A percentile compares a stretch with the other conserved stretches of the same genome.
Evolutionary conservation across 176 grass and related monocot genomes (phyloP).

Genomic region (Paspalum vaginatum): DNA sequence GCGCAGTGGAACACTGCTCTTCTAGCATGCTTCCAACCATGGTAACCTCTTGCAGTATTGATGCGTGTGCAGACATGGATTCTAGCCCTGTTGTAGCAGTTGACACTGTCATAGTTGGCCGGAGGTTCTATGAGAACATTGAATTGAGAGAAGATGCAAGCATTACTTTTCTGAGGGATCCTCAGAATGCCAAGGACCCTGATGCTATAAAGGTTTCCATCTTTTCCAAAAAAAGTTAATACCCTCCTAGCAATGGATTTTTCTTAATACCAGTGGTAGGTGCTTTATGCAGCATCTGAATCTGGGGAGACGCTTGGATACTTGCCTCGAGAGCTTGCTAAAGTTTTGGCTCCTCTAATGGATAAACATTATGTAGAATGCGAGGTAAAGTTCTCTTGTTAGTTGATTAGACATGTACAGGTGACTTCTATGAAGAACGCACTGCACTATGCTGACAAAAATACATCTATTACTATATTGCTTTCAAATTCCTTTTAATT

Average conservation of each 20-base stretch:
- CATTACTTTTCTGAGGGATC: slow-evolving; percentile 66
- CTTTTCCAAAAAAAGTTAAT: slow-evolving; percentile 25
- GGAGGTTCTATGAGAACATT: slow-evolving; percentile 70
- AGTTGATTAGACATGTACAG: slow-evolving; percentile 7
- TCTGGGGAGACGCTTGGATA: slow-evolving; percentile 65
- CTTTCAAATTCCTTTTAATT: slow-evolving; percentile 9
- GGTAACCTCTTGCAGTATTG: slow-evolving; percentile 20
- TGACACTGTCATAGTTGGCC: slow-evolving; percentile 78
- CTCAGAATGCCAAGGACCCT: slow-evolving; percentile 70
- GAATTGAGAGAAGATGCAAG: slow-evolving; percentile 55
- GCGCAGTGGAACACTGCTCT: background rate
- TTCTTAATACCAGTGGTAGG: slow-evolving; percentile 57
- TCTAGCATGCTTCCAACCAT: slow-evolving; percentile 21
- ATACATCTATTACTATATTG: background rate
- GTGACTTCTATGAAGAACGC: slow-evolving; percentile 16
- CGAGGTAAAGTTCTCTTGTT: slow-evolving; percentile 52
- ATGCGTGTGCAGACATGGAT: slow-evolving; percentile 25
- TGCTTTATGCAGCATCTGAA: slow-evolving; percentile 63
- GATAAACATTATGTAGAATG: slow-evolving; percentile 68
- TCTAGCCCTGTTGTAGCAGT: slow-evolving; percentile 40
- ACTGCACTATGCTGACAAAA: slow-evolving; percentile 1
- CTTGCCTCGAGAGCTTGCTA: slow-evolving; percentile 78
- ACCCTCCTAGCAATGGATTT: background rate
- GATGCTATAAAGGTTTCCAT: slow-evolving; percentile 86
- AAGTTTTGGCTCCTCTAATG: slow-evolving; percentile 77